Base-by-base conservation (phyloP, 148 eudicot genomes). In the Drosera capensis region DNA sequence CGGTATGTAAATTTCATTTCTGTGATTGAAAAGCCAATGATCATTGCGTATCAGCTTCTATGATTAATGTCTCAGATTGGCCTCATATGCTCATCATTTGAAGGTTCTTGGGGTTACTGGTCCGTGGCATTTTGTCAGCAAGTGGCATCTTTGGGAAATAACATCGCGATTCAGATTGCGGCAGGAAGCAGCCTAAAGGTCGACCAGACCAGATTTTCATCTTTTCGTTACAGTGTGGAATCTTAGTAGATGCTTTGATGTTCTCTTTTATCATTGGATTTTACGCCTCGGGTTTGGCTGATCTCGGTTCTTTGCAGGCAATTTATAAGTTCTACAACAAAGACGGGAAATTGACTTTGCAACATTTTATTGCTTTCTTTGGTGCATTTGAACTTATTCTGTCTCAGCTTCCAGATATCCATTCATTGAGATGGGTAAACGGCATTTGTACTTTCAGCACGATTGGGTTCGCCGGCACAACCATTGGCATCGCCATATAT, bases 141-240 rank as follows among this genome's bases (percentile, higher is more conserved):
- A 56, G 66, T 69, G 56, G 74, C 74, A 46, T 69, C 74, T 16
- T 51, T 69, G 40, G 74, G 74, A 43, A 69, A 69, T 41, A 69
- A 69, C 56, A 64, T 69, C 24, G 74, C 70, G 66, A 37, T 64
- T 56, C 74, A 69, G 24, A 69, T 69, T 55, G 74, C 74, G 29
- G 74, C 74, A 26, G 74, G 74, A 59, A 69, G 66, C 23, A 65
- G 74, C 70, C 65, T 69, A 9, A 69, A 64, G 66, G 74, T 68
- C 20, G 42, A 38, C 13, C 38, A 28, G n/a, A 21, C 25, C 13
- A n/a, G n/a, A n/a, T n/a, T n/a, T n/a, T n/a, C n/a, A n/a, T n/a
- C n/a, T n/a, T n/a, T n/a, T n/a, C n/a, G n/a, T n/a, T n/a, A n/a
- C n/a, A n/a, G n/a, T n/a, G n/a, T n/a, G n/a, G n/a, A n/a, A n/a